These are phyloP conservation scores for Setaria italica DNA, from an alignment of 202 grass and related monocot species.

Conservation along the genomic window DNA sequence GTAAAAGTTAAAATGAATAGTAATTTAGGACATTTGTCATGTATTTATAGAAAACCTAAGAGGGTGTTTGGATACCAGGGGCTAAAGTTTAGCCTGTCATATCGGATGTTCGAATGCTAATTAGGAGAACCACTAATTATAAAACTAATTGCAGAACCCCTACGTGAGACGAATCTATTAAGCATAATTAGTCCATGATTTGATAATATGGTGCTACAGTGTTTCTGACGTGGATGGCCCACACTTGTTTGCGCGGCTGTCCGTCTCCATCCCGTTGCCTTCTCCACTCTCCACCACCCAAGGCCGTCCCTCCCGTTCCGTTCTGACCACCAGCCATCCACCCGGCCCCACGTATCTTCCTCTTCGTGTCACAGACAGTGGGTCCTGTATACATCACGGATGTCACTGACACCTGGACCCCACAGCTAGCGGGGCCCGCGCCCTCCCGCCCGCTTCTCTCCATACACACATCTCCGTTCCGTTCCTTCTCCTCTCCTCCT, in stretches of 20 bases:
- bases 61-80: no score
- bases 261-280: background rate
- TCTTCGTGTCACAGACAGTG: background rate
- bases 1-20: no score
- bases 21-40: no score
- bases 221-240: background rate
- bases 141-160: no score
- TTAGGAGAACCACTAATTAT: no score
- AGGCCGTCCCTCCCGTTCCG: background rate
- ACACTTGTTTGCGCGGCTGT: background rate
- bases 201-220: background rate
- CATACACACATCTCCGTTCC: background rate
- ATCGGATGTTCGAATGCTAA: no score
- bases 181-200: no score
- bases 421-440: background rate
- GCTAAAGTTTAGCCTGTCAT: no score
- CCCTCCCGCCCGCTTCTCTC: slow-evolving; percentile 14
- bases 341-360: background rate
- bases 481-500: background rate
- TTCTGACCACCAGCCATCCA: background rate
- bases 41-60: no score
- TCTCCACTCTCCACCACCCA: no score
- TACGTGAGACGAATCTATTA: no score
- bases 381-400: background rate
- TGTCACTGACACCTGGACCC: background rate